Evolutionary conservation across 768 basidiomycete genomes (phyloP).

Genomic region (Leccinellum luteum): DNA sequence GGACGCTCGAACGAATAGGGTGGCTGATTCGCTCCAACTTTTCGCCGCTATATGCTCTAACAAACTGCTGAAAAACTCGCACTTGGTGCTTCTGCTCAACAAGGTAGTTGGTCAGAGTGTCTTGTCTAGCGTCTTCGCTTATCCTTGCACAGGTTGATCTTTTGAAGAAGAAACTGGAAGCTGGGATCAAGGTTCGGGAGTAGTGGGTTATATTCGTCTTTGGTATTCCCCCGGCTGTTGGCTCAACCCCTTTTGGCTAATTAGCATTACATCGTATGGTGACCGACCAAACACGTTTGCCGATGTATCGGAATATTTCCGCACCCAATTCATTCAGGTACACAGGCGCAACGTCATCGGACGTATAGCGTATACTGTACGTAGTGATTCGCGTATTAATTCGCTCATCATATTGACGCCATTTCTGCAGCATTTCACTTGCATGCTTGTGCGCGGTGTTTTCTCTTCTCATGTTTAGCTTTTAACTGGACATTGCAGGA

Average conservation of each 20-base stretch:
- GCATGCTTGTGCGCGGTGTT: slow-evolving; percentile 53
- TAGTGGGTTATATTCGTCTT: slow-evolving; percentile 51
- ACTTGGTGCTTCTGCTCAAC: slow-evolving; percentile 75
- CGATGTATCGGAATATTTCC: slow-evolving; percentile 74
- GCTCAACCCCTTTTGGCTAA: neutral
- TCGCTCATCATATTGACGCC: slow-evolving; percentile 7
- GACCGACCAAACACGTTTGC: slow-evolving; percentile 69
- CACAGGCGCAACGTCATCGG: slow-evolving; percentile 64
- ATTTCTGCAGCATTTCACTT: slow-evolving; percentile 58
- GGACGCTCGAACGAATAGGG: slow-evolving; percentile 73
- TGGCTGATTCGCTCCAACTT: slow-evolving; percentile 79
- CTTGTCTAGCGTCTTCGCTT: slow-evolving; percentile 1
- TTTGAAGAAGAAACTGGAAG: slow-evolving; percentile 65
- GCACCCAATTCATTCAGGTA: slow-evolving; percentile 78
- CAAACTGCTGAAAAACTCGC: slow-evolving; percentile 66
- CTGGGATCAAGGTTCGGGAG: slow-evolving; percentile 67
- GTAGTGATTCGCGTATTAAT: slow-evolving; percentile 28
- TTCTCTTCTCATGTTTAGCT: neutral
- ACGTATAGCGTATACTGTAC: slow-evolving; percentile 59
- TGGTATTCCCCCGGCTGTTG: neutral
- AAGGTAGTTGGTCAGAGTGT: slow-evolving; percentile 46
- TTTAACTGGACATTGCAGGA: slow-evolving; percentile 40
- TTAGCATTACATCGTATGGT: slow-evolving; percentile 75
- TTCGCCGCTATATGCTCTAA: slow-evolving; percentile 76
- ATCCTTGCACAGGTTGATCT: slow-evolving; percentile 56